A percentile compares a stretch with the other conserved stretches of the same genome.
phyloP scores from a whole-genome alignment of 352 stramenopile genomes.

The Peronosclerospora sorghi region DNA sequence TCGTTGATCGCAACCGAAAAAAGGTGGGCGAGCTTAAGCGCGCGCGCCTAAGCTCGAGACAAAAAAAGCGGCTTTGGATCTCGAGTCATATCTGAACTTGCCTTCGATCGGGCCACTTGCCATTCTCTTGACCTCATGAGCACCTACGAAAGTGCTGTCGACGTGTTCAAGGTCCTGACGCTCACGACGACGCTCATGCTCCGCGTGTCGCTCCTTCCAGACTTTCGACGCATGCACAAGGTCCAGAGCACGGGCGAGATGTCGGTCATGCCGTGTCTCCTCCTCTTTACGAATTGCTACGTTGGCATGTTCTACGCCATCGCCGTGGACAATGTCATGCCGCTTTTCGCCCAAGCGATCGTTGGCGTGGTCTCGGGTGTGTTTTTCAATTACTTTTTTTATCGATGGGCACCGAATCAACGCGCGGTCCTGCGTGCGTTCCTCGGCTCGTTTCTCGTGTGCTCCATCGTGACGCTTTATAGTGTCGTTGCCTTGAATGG shows the following conservation, averaged over 20 bases:
- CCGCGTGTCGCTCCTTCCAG: conserved; percentile 21
- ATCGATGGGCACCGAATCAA: conserved; percentile 13
- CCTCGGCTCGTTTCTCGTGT: conserved; percentile 5
- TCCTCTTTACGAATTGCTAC: conserved; percentile 24
- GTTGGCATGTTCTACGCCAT: conserved; percentile 21
- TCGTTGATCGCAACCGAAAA: too few relatives aligned
- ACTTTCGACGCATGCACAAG: conserved; percentile 25
- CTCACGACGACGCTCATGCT: conserved; percentile 25
- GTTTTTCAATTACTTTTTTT: conserved; percentile 24
- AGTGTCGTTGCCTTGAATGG: conserved; percentile 21
- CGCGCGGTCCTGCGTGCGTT: conserved; percentile 8
- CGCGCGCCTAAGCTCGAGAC: too few relatives aligned
- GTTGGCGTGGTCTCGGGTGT: conserved; percentile 16
- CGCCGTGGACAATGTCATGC: conserved; percentile 18
- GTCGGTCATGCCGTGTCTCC: conserved; percentile 21
- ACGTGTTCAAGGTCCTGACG: conserved; percentile 15
- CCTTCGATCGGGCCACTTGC: too few relatives aligned
- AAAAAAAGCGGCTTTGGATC: too few relatives aligned
- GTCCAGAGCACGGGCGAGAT: conserved; percentile 22
- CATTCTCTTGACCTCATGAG: too few relatives aligned
- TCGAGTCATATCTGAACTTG: background rate
- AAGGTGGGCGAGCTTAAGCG: too few relatives aligned
- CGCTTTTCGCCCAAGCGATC: conserved; percentile 15
- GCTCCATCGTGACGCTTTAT: conserved; percentile 25
- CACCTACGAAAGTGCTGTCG: conserved; percentile 4